Percentiles rank a stretch among this genome's conserved stretches.
Evolutionary conservation across 768 basidiomycete species (phyloP).

Genomic region (Pleurotus cornucopiae): DNA sequence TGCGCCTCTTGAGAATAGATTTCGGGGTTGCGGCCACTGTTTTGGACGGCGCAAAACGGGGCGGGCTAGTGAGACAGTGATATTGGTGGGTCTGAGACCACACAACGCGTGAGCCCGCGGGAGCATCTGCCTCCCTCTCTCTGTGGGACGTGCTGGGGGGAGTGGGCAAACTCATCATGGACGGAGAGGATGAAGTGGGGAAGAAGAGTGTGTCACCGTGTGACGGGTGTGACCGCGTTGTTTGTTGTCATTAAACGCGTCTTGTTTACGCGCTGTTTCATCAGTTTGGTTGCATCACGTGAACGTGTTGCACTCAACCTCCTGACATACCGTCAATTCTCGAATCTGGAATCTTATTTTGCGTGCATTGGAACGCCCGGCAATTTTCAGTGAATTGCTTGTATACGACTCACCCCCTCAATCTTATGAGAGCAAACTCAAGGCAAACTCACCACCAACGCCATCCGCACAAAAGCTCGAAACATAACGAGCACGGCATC

Average conservation of each 20-base stretch:
- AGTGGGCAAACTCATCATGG: slow-evolving; percentile 48
- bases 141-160: slow-evolving; percentile 58
- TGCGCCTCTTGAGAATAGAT: slow-evolving; percentile 69
- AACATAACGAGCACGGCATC: no score
- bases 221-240: slow-evolving; percentile 18
- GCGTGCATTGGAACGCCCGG: no score
- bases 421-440: no score
- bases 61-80: slow-evolving; percentile 32
- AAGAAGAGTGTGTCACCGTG: slow-evolving; percentile 5
- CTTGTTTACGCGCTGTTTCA: slow-evolving; percentile 32
- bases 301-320: no score
- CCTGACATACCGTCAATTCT: no score
- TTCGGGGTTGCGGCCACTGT: slow-evolving; percentile 39
- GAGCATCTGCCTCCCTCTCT: slow-evolving; percentile 42
- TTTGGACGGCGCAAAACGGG: slow-evolving; percentile 20
- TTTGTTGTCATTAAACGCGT: slow-evolving; percentile 30
- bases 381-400: no score
- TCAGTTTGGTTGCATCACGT: slow-evolving; percentile 11
- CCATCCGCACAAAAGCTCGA: no score
- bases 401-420: no score
- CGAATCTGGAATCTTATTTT: no score
- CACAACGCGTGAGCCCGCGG: slow-evolving; percentile 32
- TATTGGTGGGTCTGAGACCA: slow-evolving; percentile 53
- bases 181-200: slow-evolving; percentile 11
- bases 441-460: no score